These are phyloP conservation scores for Psilocybe azurescens DNA, from an alignment of 768 basidiomycete species.

Conservation along the genomic window DNA sequence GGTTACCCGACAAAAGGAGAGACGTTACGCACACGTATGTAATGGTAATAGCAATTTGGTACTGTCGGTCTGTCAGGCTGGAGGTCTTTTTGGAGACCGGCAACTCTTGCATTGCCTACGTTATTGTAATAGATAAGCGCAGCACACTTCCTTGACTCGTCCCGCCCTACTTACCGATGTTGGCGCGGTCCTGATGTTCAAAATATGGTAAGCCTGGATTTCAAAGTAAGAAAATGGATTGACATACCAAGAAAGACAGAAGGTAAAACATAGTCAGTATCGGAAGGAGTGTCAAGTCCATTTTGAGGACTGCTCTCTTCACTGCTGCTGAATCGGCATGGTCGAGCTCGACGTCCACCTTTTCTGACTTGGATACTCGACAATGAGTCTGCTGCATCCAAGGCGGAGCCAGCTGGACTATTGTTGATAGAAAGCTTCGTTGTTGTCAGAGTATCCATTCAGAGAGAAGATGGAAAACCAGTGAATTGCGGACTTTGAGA, in stretches of 20 bases:
- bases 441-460: background rate
- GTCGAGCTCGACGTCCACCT: constrained; percentile 5
- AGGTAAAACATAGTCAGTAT: constrained; percentile 44
- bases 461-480: background rate
- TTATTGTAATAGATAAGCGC: constrained; percentile 30
- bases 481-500: background rate
- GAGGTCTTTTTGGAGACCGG: constrained; percentile 50
- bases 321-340: constrained; percentile 3
- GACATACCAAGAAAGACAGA: constrained; percentile 39
- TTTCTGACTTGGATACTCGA: constrained; percentile 1
- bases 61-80: constrained; percentile 42
- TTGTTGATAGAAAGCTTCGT: background rate
- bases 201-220: background rate
- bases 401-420: background rate
- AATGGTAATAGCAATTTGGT: constrained; percentile 39
- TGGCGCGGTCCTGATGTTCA: constrained; percentile 34
- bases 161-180: constrained; percentile 30
- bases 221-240: background rate
- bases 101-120: constrained; percentile 50
- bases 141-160: constrained; percentile 32
- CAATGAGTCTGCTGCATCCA: background rate
- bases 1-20: background rate
- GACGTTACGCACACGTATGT: constrained; percentile 29
- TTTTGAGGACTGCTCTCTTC: constrained; percentile 28
- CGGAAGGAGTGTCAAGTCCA: constrained; percentile 38